phyloP scores from a whole-genome alignment of 768 basidiomycete species.

The Favolaschia claudopus region DNA sequence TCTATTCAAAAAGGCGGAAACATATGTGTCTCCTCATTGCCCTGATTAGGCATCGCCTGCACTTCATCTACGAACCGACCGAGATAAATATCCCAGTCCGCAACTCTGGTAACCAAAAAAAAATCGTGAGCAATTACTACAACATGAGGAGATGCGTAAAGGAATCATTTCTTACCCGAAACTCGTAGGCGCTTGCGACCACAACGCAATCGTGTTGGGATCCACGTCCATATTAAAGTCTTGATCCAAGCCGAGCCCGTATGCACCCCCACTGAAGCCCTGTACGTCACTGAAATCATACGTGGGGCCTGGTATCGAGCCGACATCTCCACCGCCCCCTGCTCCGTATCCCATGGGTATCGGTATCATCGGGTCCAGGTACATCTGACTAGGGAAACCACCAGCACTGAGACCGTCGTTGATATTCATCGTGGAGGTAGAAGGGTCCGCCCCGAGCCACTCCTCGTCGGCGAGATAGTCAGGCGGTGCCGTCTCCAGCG shows the following conservation, averaged over 20 bases:
- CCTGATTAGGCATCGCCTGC: too few species aligned
- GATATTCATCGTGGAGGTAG: too few species aligned
- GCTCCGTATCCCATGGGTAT: not conserved
- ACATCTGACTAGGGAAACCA: too few species aligned
- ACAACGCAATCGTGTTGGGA: constrained; percentile 3
- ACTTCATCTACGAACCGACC: constrained; percentile 5
- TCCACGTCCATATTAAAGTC: not conserved
- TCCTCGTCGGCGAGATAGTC: not conserved
- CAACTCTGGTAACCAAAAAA: not conserved
- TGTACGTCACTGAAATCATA: not conserved
- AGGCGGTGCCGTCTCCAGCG: constrained; percentile 14
- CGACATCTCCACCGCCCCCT: not conserved
- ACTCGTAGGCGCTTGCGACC: constrained; percentile 9
- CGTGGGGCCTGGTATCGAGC: not conserved
- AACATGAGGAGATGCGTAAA: not conserved
- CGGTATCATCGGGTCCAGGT: too few species aligned
- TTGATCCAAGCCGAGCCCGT: not conserved
- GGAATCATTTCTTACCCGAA: constrained; percentile 10
- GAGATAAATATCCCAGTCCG: constrained; percentile 14
- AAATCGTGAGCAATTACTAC: not conserved
- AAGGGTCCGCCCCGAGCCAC: too few species aligned
- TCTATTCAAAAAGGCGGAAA: too few species aligned
- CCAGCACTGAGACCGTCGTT: too few species aligned
- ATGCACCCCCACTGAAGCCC: not conserved
- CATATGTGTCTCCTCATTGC: too few species aligned